These are phyloP conservation scores for Ulmus americana DNA, from an alignment of 331 rosid genomes.

Conservation along the genomic window DNA sequence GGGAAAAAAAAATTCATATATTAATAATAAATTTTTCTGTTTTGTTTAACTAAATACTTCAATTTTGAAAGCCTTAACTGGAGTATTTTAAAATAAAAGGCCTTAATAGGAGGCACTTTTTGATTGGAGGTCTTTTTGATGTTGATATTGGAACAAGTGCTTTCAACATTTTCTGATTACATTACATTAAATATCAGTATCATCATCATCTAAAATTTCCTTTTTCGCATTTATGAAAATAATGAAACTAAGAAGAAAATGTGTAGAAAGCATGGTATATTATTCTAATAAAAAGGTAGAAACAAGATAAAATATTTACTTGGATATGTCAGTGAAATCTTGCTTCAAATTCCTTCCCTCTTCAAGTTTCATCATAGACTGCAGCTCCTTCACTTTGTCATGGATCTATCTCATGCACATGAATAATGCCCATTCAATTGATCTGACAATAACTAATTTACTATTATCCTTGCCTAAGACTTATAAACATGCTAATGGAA, in stretches of 20 bases:
- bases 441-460: neutral
- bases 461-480: neutral
- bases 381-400: conserved; percentile 55
- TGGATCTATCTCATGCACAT: conserved; percentile 48
- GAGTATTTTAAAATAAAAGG: no score
- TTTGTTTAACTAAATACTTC: no score
- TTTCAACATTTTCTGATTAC: no score
- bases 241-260: neutral
- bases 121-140: no score
- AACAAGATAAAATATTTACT: conserved; percentile 33
- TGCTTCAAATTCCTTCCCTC: conserved; percentile 43
- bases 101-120: no score
- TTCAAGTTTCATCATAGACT: conserved; percentile 38
- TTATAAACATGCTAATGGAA: neutral
- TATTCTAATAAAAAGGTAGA: neutral
- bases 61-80: no score
- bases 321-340: conserved; percentile 43
- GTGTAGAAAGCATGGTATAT: conserved; percentile 5
- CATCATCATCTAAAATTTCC: neutral
- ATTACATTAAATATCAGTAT: neutral
- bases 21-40: no score
- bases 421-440: conserved; percentile 17
- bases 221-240: neutral
- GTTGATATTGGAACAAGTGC: no score
- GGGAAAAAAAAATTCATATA: no score